These are phyloP conservation scores for Jackrogersella minutella DNA, from an alignment of 495 filamentous ascomycete species.

Conservation along the genomic window DNA sequence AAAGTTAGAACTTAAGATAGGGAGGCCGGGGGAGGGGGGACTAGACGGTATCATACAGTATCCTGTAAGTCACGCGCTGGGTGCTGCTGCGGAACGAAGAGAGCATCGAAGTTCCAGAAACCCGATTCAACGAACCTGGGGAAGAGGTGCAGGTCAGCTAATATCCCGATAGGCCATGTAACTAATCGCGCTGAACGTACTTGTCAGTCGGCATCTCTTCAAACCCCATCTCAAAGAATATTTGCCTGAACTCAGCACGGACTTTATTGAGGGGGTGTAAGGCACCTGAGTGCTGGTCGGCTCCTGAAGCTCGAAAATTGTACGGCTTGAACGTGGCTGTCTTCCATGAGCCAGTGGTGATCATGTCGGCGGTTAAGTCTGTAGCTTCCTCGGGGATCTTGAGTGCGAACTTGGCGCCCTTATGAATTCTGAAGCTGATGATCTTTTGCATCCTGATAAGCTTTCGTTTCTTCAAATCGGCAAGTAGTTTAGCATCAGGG, in stretches of 20 bases:
- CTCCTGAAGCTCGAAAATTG: conserved; percentile 93
- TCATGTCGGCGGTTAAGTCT: conserved; percentile 93
- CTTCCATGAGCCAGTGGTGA: conserved; percentile 82
- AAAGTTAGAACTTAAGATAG: conserved; percentile 6
- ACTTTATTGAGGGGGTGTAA: conserved; percentile 96
- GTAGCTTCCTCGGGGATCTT: conserved; percentile 93
- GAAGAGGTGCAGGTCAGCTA: conserved; percentile 45
- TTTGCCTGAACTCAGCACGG: conserved; percentile 89
- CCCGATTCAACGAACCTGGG: conserved; percentile 83
- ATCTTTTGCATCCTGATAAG: conserved; percentile 81
- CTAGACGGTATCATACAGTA: conserved; percentile 56
- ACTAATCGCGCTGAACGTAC: conserved; percentile 37
- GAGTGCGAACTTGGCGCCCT: conserved; percentile 84
- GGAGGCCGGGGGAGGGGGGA: neutral
- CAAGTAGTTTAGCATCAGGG: conserved; percentile 72
- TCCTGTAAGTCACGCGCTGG: conserved; percentile 96
- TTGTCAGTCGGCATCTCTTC: conserved; percentile 82
- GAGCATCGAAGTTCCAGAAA: conserved; percentile 98
- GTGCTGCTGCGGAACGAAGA: conserved; percentile 97
- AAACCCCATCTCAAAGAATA: conserved; percentile 96
- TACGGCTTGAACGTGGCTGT: conserved; percentile 91
- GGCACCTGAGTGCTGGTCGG: conserved; percentile 78
- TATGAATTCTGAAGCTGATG: conserved; percentile 81
- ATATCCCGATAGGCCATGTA: conserved; percentile 48
- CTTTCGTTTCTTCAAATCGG: conserved; percentile 89